Base-by-base conservation (phyloP, 1,284 basidiomycete genomes). In the Irpex lacteus region DNA sequence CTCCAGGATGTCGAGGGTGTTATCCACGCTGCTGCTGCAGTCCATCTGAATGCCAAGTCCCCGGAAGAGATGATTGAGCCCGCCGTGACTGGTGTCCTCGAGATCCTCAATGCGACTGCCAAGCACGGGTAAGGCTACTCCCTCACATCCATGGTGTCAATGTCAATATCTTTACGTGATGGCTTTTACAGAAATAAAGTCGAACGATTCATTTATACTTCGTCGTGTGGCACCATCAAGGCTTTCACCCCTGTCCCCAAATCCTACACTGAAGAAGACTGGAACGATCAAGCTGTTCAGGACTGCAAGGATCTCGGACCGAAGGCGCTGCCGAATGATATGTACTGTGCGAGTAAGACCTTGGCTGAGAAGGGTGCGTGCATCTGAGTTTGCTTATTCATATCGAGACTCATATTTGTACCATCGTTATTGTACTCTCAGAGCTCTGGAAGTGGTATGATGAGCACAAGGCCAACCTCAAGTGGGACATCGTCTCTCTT, bases 171-270 rank as follows among this genome's bases (percentile, higher is more conserved):
- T 34, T 34, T 34, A 34, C 32, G 32, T 34, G 32, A 34, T 34
- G 6, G 1, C 5, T 34, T 34, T 34, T 6, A 53, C 18, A 53
- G 50, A 53, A 68, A 9, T 19, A 26, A 73, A 19, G 79, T 92
- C 63, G 82, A 86, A 72, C 85, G 91, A 2, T 78, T 94, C 53
- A 85, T 94, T 58, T 75, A 93, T 64, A 90, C 88, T 0, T 80
- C 80, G 9, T 85, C 90, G 0, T 80, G 77, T 50, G 85, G 83
- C 0, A 75, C 87, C 2, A 75, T 89, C 63, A 66, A 83, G 37
- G 75, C 77, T 5, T 44, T 15, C 49, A 18, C 18, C 37, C 55
- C 59, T 36, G 38, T 52, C 5, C 59, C 59, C 19, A 65, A 62
- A 40, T 64, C 44, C 37, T 80, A 77, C 68, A 77, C 73, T 40